Evolutionary conservation across 2,329 filamentous ascomycete genomes (phyloP).

Genomic region (Penicillium corylophilum): DNA sequence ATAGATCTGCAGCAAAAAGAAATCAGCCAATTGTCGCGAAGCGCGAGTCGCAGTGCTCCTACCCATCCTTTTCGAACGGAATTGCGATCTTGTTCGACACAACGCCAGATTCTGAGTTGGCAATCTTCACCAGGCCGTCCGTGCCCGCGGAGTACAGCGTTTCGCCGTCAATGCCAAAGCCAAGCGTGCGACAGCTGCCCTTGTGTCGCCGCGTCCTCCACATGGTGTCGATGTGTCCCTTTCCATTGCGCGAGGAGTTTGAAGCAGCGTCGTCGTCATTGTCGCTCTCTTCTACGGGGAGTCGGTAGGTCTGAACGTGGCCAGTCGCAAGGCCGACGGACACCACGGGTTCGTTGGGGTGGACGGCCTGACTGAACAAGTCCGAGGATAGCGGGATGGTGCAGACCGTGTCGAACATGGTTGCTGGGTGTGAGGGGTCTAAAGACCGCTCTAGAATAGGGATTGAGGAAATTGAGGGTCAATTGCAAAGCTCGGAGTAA

Average conservation of each 20-base stretch:
- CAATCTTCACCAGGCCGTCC: slow-evolving; percentile 63
- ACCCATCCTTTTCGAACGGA: slow-evolving; percentile 52
- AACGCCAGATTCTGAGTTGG: slow-evolving; percentile 57
- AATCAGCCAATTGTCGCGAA: slow-evolving; percentile 8
- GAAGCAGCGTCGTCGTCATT: slow-evolving; percentile 48
- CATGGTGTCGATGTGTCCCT: slow-evolving; percentile 72
- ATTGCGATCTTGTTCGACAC: slow-evolving; percentile 82
- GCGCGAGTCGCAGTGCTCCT: slow-evolving; percentile 19
- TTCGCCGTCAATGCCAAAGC: slow-evolving; percentile 74
- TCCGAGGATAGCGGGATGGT: slow-evolving; percentile 82
- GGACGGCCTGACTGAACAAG: slow-evolving; percentile 83
- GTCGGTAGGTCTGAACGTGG: slow-evolving; percentile 78
- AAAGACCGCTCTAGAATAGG: background rate
- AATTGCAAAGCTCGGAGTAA: background rate
- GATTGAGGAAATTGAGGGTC: background rate
- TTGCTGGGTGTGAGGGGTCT: slow-evolving; percentile 3
- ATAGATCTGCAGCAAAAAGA: slow-evolving; percentile 38
- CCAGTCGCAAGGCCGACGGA: slow-evolving; percentile 82
- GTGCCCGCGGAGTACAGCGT: slow-evolving; percentile 62
- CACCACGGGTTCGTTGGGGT: slow-evolving; percentile 79
- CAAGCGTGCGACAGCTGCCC: slow-evolving; percentile 82
- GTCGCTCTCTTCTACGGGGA: slow-evolving; percentile 60
- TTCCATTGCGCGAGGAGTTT: slow-evolving; percentile 57
- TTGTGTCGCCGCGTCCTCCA: slow-evolving; percentile 92
- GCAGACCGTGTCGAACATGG: slow-evolving; percentile 90